Conservation (phyloP, 208 protist species). For the Polymyxa betae region DNA sequence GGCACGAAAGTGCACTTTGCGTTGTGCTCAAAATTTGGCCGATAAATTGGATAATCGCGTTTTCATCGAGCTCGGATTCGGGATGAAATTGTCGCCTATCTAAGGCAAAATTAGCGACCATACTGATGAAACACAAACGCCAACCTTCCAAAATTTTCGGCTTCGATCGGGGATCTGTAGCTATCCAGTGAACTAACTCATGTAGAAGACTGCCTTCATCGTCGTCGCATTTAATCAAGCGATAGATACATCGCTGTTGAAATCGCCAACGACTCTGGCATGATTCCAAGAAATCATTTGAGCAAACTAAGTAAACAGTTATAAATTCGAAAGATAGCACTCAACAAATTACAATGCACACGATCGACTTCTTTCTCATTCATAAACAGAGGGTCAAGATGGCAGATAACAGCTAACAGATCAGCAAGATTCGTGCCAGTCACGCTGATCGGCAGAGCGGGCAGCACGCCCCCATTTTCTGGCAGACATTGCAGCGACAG, state of each 20-base stretch:
- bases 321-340: too few relatives aligned
- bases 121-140: neutral
- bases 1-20: neutral
- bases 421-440: neutral
- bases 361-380: neutral
- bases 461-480: neutral
- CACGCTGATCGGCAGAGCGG: neutral
- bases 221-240: neutral
- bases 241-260: neutral
- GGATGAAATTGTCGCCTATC: neutral
- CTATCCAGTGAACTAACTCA: neutral
- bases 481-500: neutral
- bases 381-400: neutral
- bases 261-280: neutral
- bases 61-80: neutral
- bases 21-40: neutral
- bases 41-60: neutral
- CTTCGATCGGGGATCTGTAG: neutral
- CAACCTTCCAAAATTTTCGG: neutral
- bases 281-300: neutral
- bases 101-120: neutral
- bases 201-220: neutral
- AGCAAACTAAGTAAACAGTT: neutral
- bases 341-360: neutral
- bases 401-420: neutral